Evolutionary conservation across 2,329 filamentous ascomycete genomes (phyloP), one percentile per base, ranked within the genome.

Genomic region (Calonectria honghensis): DNA sequence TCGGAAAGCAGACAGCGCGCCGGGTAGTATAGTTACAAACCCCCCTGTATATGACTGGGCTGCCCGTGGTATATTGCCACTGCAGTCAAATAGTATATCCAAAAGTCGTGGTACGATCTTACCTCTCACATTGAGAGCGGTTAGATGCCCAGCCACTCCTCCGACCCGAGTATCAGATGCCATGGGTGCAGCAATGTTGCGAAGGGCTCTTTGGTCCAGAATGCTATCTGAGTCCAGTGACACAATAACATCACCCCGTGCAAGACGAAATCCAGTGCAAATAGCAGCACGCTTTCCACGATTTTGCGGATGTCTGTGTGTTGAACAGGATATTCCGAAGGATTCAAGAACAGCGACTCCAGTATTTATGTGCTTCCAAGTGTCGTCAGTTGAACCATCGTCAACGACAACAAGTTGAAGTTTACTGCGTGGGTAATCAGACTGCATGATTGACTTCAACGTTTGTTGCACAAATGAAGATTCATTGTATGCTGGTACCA

Each of bases 401-500:
- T 61, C 57, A 39, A 61, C 24, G 14, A 6, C n/a, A 20, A 61
- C 35, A 39, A 61, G 20, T 7, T 61, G 35, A 37, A 61, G 20
- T 37, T 61, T 61, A n/a, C 6, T 27, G 27, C 57, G 57, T 37
- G 35, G 57, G 7, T 61, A 61, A 24, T 61, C 57, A 10, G 57
- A 61, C 6, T 61, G 35, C 13, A 61, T 20, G 6, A 61, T 24
- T 24, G 57, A 61, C n/a, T 61, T 61, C 35, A 39, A 27, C 2
- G 57, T 37, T n/a, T 61, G n/a, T 61, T 61, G 57, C n/a, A 61
- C 35, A n/a, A 61, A 61, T 27, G 57, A 61, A 27, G 57, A 61
- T 27, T 61, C 57, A 20, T 61, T 39, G 6, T 61, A 61, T 11
- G 57, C 57, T 18, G 57, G 57, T 10, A 61, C 37, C 57, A 61